A percentile compares a stretch with the other conserved stretches of the same genome.
Evolutionary conservation across 495 filamentous ascomycete genomes (phyloP).

Genomic region (Tuber calosporum): DNA sequence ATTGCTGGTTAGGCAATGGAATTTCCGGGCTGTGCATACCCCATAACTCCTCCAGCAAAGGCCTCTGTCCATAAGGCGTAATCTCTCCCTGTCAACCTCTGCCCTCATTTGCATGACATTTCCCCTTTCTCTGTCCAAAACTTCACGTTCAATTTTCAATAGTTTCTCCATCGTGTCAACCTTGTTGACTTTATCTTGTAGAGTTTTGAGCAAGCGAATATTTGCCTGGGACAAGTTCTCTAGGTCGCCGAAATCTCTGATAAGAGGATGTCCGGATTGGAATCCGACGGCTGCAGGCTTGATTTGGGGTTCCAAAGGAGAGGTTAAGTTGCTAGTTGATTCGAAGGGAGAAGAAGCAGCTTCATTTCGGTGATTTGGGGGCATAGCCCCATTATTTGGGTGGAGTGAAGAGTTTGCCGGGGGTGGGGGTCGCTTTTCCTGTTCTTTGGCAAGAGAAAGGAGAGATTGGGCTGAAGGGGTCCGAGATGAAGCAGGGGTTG

Average conservation of each 20-base stretch:
- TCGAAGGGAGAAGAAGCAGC: neutral
- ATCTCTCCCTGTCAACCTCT: conserved; percentile 24
- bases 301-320: neutral
- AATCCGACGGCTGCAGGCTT: conserved; percentile 10
- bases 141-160: conserved; percentile 28
- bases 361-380: neutral
- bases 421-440: neutral
- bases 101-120: conserved; percentile 21
- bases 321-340: neutral
- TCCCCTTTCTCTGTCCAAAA: conserved; percentile 20
- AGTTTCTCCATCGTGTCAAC: conserved; percentile 25
- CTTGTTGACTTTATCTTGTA: conserved; percentile 40
- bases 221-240: conserved; percentile 31
- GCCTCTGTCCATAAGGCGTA: conserved; percentile 28
- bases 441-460: neutral
- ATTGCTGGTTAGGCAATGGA: neutral
- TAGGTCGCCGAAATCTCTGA: conserved; percentile 29
- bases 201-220: conserved; percentile 30
- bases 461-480: neutral
- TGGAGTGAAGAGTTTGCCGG: neutral
- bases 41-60: conserved; percentile 21
- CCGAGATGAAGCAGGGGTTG: conserved; percentile 25
- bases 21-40: conserved; percentile 8
- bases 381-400: neutral
- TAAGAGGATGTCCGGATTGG: conserved; percentile 31